phyloP scores from a whole-genome alignment of 257 asterid species.

The Buddleja alternifolia region DNA sequence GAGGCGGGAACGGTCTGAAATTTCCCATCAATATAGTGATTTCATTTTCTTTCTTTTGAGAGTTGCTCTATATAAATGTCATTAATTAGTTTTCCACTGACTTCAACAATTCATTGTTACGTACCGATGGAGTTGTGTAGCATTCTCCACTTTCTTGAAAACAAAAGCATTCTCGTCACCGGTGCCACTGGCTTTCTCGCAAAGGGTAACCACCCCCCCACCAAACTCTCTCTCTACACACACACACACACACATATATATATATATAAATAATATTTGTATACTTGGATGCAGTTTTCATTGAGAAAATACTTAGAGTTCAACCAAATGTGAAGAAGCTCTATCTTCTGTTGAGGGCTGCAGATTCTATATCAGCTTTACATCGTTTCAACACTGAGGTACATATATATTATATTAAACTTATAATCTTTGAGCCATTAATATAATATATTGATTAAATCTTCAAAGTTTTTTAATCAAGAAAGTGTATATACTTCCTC shows the following conservation, averaged over 20 bases:
- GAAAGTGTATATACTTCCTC: too few species aligned
- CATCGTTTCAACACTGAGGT: slow-evolving; percentile 67
- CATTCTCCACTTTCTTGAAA: slow-evolving; percentile 50
- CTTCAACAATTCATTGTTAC: neutral
- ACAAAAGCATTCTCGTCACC: slow-evolving; percentile 49
- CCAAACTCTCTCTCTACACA: neutral
- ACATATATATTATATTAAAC: too few species aligned
- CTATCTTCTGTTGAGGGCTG: slow-evolving; percentile 62
- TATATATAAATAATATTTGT: neutral
- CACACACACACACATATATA: neutral
- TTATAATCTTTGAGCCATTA: neutral
- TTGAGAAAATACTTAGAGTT: slow-evolving; percentile 66
- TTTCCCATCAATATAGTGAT: too few species aligned
- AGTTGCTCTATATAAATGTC: neutral
- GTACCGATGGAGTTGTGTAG: slow-evolving; percentile 46
- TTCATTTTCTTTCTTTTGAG: too few species aligned
- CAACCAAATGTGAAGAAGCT: slow-evolving; percentile 65
- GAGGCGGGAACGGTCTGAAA: too few species aligned
- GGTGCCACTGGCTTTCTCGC: slow-evolving; percentile 70
- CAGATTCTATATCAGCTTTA: slow-evolving; percentile 49
- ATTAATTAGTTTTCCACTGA: neutral
- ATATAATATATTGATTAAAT: too few species aligned
- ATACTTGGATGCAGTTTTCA: slow-evolving; percentile 41
- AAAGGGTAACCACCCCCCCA: slow-evolving; percentile 47
- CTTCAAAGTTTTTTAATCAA: too few species aligned